Evolutionary conservation across 345 rosid species (phyloP), one percentile per base, ranked within the genome.

Genomic region (Cardamine occulta): DNA sequence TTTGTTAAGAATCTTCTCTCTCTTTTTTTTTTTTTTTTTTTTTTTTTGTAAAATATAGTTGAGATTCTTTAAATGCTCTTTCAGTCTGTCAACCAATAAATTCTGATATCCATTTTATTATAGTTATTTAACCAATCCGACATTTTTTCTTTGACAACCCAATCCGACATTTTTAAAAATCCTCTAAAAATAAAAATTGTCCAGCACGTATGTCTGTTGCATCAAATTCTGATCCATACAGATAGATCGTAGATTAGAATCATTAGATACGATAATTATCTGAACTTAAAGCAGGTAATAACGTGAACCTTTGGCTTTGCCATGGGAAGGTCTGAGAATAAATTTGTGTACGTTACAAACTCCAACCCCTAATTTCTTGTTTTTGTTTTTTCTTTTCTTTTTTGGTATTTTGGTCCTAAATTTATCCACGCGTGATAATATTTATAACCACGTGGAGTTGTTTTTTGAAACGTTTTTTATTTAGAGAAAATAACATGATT

Each of bases 181-280:
- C 44, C 10, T 13, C 55, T 5, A 1, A 40, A 62, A 29, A 18
- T 53, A 29, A 5, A 13, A 32, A 44, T 32, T 74, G 40, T 23
- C 58, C 26, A 21, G 26, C 49, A 74, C 40, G 19, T 63, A 32
- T 74, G 47, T 63, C 13, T 55, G 32, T n/a, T 52, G 59, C 53
- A 72, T 62, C 32, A 63, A 13, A 28, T 64, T 56, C 34, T 31
- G 78, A 45, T 64, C 37, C 64, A 42, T 26, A 44, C 7, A 26
- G 39, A 21, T 44, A 55, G 15, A 74, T n/a, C 31, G 4, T 55
- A 74, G 35, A 65, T 55, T 7, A 37, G 39, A 21, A 21, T 44
- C 15, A 74, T n/a, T 55, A 74, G 35, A 65, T 55, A 64, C 34
- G 12, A 55, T 39, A 55, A 57, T 67, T 54, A 64, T 54, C 65